Evolutionary conservation across 1,284 basidiomycete genomes (phyloP), one percentile per base, ranked within the genome.

Genomic region (Boletellus dicymbophilus): DNA sequence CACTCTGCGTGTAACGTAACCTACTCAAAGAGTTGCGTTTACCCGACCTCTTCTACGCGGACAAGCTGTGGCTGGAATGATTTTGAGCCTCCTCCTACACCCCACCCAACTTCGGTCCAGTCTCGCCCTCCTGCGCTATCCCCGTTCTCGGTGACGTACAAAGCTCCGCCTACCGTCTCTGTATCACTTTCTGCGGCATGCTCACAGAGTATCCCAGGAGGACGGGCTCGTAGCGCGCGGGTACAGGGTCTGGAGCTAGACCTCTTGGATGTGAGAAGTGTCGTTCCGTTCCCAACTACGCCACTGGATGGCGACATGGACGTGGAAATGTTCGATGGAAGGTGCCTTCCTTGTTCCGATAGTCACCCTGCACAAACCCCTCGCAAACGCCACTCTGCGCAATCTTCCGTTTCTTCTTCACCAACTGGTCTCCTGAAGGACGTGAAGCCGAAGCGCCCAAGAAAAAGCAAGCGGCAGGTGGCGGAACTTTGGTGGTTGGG

Each of bases 401-500:
- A 67, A 37, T 63, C 53, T 45, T 56, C 60, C 22, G 26, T 55
- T 13, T 63, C 55, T 18, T 56, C 54, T 25, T 56, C 48, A 15
- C 57, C 46, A 21, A 49, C 52, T 31, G 41, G 38, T 44, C 41
- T 40, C 31, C 44, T 44, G 31, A 51, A 56, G 48, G 51, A 57
- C 34, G 18, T 34, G 18, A 65, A 51, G 31, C 55, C 25, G 28
- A 72, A 72, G 57, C 64, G 67, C 37, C 57, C 60, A 15, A 67
- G 65, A 46, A 75, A 68, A 58, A 66, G 63, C 46, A 69, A 56
- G 51, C 70, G 65, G 18, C 63, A 67, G 15, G 57, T 67, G 2
- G 65, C 64, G 16, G 75, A 78, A 43, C 57, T 73, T 18, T 67
- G 68, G 52, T 75, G 75, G 62, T 58, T 69, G 41, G 72, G 70